Evolutionary conservation across 1,139 yeast species (phyloP).

Genomic region (Meyerozyma carpophila): DNA sequence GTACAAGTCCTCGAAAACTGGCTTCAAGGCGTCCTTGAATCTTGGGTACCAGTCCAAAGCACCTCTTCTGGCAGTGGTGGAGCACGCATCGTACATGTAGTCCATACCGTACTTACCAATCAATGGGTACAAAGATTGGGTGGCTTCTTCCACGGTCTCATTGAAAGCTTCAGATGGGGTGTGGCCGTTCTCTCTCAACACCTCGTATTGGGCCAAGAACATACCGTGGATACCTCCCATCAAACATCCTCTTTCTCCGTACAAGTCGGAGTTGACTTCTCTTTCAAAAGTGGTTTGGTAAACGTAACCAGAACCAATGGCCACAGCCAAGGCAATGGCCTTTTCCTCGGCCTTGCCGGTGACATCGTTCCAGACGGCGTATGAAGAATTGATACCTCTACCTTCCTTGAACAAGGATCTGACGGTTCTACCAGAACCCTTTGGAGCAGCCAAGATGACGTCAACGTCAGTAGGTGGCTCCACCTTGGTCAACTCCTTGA

Average conservation of each 20-base stretch:
- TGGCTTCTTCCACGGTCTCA: slow-evolving; percentile 99
- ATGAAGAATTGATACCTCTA: slow-evolving; percentile 99
- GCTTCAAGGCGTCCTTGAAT: slow-evolving; percentile 98
- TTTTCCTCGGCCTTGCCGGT: slow-evolving; percentile 99
- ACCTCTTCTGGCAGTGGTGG: slow-evolving; percentile 99
- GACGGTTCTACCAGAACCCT: slow-evolving; percentile 99
- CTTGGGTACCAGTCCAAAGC: slow-evolving; percentile 99
- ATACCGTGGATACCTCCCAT: slow-evolving; percentile 99
- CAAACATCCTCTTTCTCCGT: slow-evolving; percentile 99
- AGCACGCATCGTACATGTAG: slow-evolving; percentile 99
- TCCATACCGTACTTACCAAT: slow-evolving; percentile 99
- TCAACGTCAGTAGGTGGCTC: slow-evolving; percentile 93
- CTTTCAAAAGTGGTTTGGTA: slow-evolving; percentile 99
- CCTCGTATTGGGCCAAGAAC: slow-evolving; percentile 99
- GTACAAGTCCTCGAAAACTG: slow-evolving; percentile 94
- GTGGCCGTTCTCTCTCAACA: slow-evolving; percentile 98
- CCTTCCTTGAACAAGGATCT: slow-evolving; percentile 99
- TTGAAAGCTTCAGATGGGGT: slow-evolving; percentile 99
- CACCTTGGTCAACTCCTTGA: slow-evolving; percentile 95
- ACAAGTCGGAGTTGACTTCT: slow-evolving; percentile 98
- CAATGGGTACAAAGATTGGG: slow-evolving; percentile 98
- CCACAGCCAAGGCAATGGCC: slow-evolving; percentile 97
- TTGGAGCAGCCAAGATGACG: slow-evolving; percentile 98
- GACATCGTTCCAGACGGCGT: slow-evolving; percentile 99
- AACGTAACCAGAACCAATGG: slow-evolving; percentile 99